phyloP scores from a whole-genome alignment of 2,329 filamentous ascomycete species.

The Seiridium cupressi region DNA sequence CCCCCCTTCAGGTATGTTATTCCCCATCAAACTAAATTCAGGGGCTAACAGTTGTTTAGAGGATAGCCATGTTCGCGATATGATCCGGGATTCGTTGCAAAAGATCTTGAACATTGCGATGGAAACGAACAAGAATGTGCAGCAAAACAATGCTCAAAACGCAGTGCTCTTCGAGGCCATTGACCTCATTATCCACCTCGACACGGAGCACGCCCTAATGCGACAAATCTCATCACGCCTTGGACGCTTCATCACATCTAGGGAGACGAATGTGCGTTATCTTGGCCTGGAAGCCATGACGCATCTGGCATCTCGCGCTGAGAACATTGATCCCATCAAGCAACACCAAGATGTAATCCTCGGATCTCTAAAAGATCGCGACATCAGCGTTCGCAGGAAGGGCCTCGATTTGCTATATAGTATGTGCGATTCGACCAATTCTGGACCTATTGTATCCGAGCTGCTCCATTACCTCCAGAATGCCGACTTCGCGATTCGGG shows the following conservation, averaged over 20 bases:
- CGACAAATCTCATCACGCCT: conserved; percentile 89
- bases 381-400: conserved; percentile 95
- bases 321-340: conserved; percentile 95
- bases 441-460: conserved; percentile 88
- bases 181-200: conserved; percentile 95
- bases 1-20: conserved; percentile 74
- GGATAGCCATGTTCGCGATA: conserved; percentile 84
- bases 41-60: conserved; percentile 49
- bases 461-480: conserved; percentile 92
- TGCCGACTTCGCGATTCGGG: conserved; percentile 94
- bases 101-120: conserved; percentile 88
- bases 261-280: conserved; percentile 96
- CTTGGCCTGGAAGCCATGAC: conserved; percentile 97
- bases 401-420: conserved; percentile 96
- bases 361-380: conserved; percentile 87
- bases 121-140: conserved; percentile 95
- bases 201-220: conserved; percentile 93
- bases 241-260: conserved; percentile 93
- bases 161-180: conserved; percentile 98
- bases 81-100: conserved; percentile 89
- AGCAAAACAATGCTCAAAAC: conserved; percentile 99
- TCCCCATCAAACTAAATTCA: conserved; percentile 16
- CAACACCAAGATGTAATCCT: conserved; percentile 97
- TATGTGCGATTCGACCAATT: conserved; percentile 98
- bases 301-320: conserved; percentile 88